These are phyloP conservation scores for Citrus mangshanensis DNA, from an alignment of 345 rosid species.

Conservation along the genomic window DNA sequence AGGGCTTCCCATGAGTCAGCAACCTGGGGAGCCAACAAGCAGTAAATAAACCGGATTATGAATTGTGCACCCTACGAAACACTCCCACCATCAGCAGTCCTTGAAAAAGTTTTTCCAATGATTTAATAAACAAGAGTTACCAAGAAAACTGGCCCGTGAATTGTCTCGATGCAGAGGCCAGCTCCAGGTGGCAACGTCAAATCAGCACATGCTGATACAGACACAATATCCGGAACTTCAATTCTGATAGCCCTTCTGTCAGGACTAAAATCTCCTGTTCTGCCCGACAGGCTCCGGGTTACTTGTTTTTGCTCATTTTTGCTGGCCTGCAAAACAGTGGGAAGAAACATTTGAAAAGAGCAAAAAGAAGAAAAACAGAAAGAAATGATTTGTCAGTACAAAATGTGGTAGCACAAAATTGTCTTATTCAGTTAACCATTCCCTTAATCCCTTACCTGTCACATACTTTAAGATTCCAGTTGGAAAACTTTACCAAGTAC, in stretches of 20 bases:
- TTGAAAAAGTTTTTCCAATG: not conserved
- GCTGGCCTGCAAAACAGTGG: conserved; percentile 35
- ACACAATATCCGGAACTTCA: conserved; percentile 69
- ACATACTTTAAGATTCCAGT: not conserved
- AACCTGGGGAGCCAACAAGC: conserved; percentile 45
- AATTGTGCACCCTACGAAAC: not conserved
- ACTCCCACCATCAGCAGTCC: not conserved
- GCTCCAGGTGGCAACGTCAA: conserved; percentile 97
- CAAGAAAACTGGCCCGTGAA: conserved; percentile 73
- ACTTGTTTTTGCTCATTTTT: conserved; percentile 58
- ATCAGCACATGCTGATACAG: conserved; percentile 88
- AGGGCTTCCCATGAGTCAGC: conserved; percentile 96
- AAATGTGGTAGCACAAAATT: not conserved
- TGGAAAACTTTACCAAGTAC: not conserved
- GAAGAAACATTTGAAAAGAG: not conserved
- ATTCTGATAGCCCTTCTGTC: conserved; percentile 65
- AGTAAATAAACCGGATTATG: not conserved
- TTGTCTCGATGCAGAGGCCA: conserved; percentile 85
- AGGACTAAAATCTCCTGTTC: conserved; percentile 33
- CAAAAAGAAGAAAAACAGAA: not conserved
- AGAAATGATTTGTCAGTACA: not conserved
- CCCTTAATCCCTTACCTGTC: not conserved
- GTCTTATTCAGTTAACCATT: not conserved
- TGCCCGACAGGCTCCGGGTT: conserved; percentile 55
- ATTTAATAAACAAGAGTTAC: conserved; percentile 33